phyloP scores from a whole-genome alignment of 306 rosid genomes.

The Gastrolobium villosum region DNA sequence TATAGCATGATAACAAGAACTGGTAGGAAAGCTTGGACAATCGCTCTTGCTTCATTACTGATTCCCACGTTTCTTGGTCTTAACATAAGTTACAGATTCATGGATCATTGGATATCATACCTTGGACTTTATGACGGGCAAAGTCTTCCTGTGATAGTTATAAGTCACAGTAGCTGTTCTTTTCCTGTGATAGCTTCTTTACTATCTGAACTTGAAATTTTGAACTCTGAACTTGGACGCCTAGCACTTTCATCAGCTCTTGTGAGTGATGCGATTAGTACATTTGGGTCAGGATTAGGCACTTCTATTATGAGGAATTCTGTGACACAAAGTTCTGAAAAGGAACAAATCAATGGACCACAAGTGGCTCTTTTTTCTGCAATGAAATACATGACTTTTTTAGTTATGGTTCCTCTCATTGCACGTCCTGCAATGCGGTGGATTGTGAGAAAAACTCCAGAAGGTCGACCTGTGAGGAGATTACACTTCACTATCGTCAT shows the following conservation, averaged over 20 bases:
- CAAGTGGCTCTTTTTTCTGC: background rate
- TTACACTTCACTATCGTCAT: background rate
- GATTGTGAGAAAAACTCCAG: conserved; percentile 56
- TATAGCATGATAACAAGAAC: conserved; percentile 48
- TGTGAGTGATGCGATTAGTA: conserved; percentile 26
- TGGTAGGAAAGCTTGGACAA: conserved; percentile 56
- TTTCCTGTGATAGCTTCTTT: conserved; percentile 49
- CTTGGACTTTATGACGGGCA: background rate
- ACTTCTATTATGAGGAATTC: background rate
- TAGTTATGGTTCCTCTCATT: background rate
- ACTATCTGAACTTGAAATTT: conserved; percentile 51
- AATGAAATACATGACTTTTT: background rate
- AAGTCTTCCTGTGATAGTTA: conserved; percentile 15
- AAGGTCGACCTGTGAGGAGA: conserved; percentile 56
- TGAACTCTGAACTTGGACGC: conserved; percentile 56
- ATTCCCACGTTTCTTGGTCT: conserved; percentile 28
- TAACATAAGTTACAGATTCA: accelerated
- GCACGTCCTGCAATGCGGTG: conserved; percentile 51
- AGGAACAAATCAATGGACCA: background rate
- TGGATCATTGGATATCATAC: accelerated
- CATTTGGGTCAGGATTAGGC: background rate
- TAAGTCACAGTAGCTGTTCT: conserved; percentile 44
- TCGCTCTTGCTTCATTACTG: conserved; percentile 29
- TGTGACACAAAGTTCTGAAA: too few species aligned
- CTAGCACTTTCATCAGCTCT: conserved; percentile 49